Conservation (phyloP, 768 basidiomycete genomes). For the Omphalotus guepiniiformis region DNA sequence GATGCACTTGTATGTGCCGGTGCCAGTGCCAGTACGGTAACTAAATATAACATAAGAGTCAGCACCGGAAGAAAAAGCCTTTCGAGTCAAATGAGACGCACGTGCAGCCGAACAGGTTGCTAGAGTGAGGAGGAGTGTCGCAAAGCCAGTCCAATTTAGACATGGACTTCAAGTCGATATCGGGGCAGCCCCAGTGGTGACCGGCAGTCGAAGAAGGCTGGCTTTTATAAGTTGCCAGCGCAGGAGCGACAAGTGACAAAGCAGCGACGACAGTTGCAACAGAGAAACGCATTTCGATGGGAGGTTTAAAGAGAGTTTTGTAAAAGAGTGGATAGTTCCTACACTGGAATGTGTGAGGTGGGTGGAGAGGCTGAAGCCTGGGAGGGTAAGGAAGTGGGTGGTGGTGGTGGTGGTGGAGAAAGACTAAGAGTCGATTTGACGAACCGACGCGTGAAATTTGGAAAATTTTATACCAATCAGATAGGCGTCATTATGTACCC, state of each 20-base stretch:
- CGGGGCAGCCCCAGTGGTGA: neutral
- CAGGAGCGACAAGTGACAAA: neutral
- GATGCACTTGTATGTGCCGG: neutral
- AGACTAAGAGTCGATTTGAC: no score
- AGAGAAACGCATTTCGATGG: slow-evolving; percentile 7
- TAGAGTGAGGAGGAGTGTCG: slow-evolving; percentile 4
- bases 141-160: neutral
- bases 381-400: no score
- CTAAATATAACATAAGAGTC: neutral
- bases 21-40: neutral
- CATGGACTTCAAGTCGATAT: neutral
- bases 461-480: no score
- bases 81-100: neutral
- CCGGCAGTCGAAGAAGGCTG: neutral
- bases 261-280: neutral
- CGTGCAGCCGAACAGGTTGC: slow-evolving; percentile 3
- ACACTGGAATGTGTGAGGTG: no score
- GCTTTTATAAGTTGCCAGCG: slow-evolving; percentile 2
- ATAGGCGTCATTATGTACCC: no score
- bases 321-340: no score
- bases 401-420: no score
- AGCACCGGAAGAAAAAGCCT: neutral
- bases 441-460: no score
- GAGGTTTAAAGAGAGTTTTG: no score
- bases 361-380: no score